Base-by-base conservation (phyloP, 352 stramenopile species). In the Globisporangium emineosum region DNA sequence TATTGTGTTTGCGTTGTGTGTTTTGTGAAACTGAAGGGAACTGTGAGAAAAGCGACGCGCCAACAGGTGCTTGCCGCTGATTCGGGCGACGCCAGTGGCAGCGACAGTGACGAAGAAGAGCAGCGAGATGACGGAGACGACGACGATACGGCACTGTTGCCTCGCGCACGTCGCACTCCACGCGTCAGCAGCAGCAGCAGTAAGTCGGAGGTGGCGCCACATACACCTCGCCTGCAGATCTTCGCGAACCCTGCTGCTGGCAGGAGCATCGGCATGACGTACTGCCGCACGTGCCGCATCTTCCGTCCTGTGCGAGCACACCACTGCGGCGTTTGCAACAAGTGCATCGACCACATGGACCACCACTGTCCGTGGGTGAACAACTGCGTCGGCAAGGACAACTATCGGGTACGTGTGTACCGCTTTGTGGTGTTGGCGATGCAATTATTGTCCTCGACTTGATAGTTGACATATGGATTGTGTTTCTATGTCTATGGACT, bases 291-390 rank as follows among this genome's bases (percentile, higher is more conserved):
- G 21, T 89, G 80, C 29, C 77, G 78, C 21, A 70, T 83, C 50
- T 79, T 82, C 43, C 77, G 80, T 21, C 78, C 80, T 2, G 60
- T 65, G 50, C 76, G 80, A n/a, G 79, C 78, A 3, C 78, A 89
- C 57, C 80, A 89, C 60, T 89, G 80, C 55, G 81, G 76, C 10
- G 83, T 98, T 17, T 98, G 93, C 74, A 73, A 92, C 59, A 67
- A 86, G 58, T 98, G 93, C 60, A 91, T 98, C 57, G 87, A 97
- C 43, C 94, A 98, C 73, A 98, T 99, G 93, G 97, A 99, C 71
- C 96, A 98, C 83, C 94, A 98, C 75, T 98, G 96, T 65, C 95
- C 95, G n/a, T 99, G 96, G 96, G 86, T 98, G 7, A 98, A 99
- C 72, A 99, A 99, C 79, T 99, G 95, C 71, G 88, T 99, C 56